Percentiles rank a stretch among this genome's conserved stretches.
Evolutionary conservation across 2,329 filamentous ascomycete genomes (phyloP).

Genomic region (Ophiognomonia clavigignenti-juglandacearum): DNA sequence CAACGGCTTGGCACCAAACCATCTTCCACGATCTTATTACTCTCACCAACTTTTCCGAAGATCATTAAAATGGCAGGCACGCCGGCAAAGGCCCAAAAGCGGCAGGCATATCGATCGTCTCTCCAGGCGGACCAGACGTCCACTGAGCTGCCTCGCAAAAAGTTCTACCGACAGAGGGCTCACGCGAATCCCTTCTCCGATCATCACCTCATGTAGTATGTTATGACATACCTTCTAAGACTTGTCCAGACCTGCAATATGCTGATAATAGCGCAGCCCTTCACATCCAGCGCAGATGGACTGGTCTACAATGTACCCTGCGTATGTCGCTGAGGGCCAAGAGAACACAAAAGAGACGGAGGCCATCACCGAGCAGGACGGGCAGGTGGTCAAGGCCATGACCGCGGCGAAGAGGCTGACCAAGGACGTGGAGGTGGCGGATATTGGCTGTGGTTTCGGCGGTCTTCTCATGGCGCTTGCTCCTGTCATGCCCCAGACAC

Average conservation of each 20-base stretch:
- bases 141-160: slow-evolving; percentile 78
- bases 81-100: slow-evolving; percentile 53
- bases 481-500: slow-evolving; percentile 71
- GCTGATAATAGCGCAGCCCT: slow-evolving; percentile 52
- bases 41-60: background rate
- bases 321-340: slow-evolving; percentile 49
- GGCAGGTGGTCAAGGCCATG: slow-evolving; percentile 13
- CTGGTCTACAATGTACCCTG: slow-evolving; percentile 81
- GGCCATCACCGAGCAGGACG: slow-evolving; percentile 6
- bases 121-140: slow-evolving; percentile 43
- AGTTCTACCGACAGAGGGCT: slow-evolving; percentile 91
- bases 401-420: slow-evolving; percentile 36
- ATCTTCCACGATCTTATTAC: background rate
- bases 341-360: slow-evolving; percentile 18
- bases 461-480: slow-evolving; percentile 83
- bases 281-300: slow-evolving; percentile 78
- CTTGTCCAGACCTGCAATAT: background rate
- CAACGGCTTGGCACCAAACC: no score
- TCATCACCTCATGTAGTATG: slow-evolving; percentile 74
- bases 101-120: slow-evolving; percentile 58
- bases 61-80: slow-evolving; percentile 2
- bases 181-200: slow-evolving; percentile 99
- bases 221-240: background rate
- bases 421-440: slow-evolving; percentile 82
- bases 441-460: slow-evolving; percentile 96